Evolutionary conservation across 495 filamentous ascomycete genomes (phyloP), one percentile per base, ranked within the genome.

Genomic region (Beverwykella pulmonaria): DNA sequence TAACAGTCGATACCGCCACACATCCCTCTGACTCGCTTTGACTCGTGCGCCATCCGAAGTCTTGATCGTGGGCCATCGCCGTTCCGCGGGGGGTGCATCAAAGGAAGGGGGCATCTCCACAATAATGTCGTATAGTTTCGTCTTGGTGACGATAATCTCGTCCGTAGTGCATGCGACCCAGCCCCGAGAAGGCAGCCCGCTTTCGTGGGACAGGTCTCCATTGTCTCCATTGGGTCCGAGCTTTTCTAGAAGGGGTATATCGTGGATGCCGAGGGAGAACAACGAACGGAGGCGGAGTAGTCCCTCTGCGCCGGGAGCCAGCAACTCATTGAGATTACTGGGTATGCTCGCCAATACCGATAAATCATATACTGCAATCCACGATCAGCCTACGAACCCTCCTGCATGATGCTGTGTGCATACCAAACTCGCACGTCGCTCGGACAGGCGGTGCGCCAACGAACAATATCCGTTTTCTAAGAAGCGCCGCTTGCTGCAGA

Each of bases 151-250:
- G 36, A 98, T 82, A 56, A 98, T 90, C 71, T 87, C 92, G 75
- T 98, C 94, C 23, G 94, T 98, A 30, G 93, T 94, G 75, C 93
- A 97, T 0, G 94, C 94, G 49, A 96, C 85, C 93, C 92, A 98
- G 14, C 90, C 87, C 0, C 84, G 80, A 12, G 57, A 29, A 25
- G 39, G n/a, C 1, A 61, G 46, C 22, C 61, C 50, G 44, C 87
- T 88, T 44, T 44, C 39, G 17, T 9, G 39, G 17, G 39, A 44
- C 3, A 12, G 6, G 14, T 81, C 77, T 19, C 19, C 17, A 2
- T 22, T n/a, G 27, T 46, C 26, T 17, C 25, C 29, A 23, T 15
- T 27, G 3, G 52, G 20, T 14, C 75, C 73, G 50, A 85, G 80
- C 50, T 83, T 79, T 55, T 88, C 81, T 7, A 94, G 84, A 61